Base-by-base conservation (phyloP, 805 yeast species). In the Wickerhamomyces silvicola region DNA sequence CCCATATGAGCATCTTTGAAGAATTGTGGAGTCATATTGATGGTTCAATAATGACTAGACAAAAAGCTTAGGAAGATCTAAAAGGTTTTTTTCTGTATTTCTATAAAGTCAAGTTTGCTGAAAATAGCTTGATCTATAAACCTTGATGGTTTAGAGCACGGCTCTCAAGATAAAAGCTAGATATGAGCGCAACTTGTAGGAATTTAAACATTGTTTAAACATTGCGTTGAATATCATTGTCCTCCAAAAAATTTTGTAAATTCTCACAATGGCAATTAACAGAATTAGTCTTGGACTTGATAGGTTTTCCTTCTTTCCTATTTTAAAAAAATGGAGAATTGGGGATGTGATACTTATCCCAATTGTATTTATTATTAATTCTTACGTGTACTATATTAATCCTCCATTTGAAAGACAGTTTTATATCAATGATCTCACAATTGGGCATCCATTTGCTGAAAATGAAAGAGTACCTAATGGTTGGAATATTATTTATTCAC, bases 371-470 rank as follows among this genome's bases (percentile, higher is more conserved):
- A 16, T 58, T 4, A 18, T 60, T 7, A 60, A 57, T 32, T 33
- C 45, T n/a, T 56, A 62, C 6, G 54, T 59, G 8, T 55, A 57
- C 27, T 39, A 48, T 18, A 49, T 50, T 23, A 52, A 54, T 10
- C 49, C 62, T 22, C 96, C 96, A 2, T 82, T 81, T 52, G 75
- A 84, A 52, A 68, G 95, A 47, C 85, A 80, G 47, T 90, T 90
- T 52, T 70, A 64, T 31, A 58, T 88, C 33, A 76, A 78, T 50
- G 96, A 90, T 59, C 53, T 77, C 25, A 72, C 90, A 0, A 73
- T 90, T 24, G 75, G 78, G 31, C 94, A 85, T 56, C 96, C 97
- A 2, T 78, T 71, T 54, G 81, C 94, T 0, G 75, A 72, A 29
- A 66, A 61, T 12, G 94, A 90, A 57, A 67, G 83, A 16, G 94